Evolutionary conservation across 768 basidiomycete genomes (phyloP), one percentile per base, ranked within the genome.

Genomic region (Serpula lacrymans): DNA sequence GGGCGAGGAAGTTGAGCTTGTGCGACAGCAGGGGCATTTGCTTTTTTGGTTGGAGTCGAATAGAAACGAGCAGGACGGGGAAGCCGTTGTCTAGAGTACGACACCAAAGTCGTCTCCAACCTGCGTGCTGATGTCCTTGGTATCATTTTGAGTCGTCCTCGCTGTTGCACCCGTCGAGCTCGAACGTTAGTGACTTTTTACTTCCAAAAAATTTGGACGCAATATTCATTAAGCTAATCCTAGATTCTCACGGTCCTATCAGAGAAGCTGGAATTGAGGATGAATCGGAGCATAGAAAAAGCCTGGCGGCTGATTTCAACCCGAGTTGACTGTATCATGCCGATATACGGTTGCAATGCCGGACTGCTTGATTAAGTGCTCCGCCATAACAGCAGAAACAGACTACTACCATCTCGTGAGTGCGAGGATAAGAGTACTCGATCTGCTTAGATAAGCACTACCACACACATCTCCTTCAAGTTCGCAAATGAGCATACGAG

Each of bases 61-160:
- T 82, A 85, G 32, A 82, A 71, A 48, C 84, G 78, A 29, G 80
- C 78, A 37, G 83, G 81, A 35, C 84, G 75, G 17, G 80, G 81
- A 42, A 86, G 78, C 50, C 69, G 54, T 58, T 84, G 82, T 20
- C 84, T 71, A 56, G 83, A 65, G 63, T 59, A 84, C 65, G 73
- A 75, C 74, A 79, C 49, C 49, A 68, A 67, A 68, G 71, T 62
- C 56, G 65, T 67, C 57, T 59, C 59, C 28, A 59, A 16, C 18
- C 14, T 52, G 34, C 43, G 58, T 32, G 58, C 14, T 47, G 62
- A 48, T 3, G 45, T 46, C 35, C 63, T 58, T 52, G 55, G 51
- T 49, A 65, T 44, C 60, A 64, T 62, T 32, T 36, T 35, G 17
- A 23, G 27, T 43, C 40, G 31, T 14, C 14, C 14, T 33, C n/a